phyloP scores from a whole-genome alignment of 2,329 filamentous ascomycete genomes.

The Aspergillus aculeatinus region DNA sequence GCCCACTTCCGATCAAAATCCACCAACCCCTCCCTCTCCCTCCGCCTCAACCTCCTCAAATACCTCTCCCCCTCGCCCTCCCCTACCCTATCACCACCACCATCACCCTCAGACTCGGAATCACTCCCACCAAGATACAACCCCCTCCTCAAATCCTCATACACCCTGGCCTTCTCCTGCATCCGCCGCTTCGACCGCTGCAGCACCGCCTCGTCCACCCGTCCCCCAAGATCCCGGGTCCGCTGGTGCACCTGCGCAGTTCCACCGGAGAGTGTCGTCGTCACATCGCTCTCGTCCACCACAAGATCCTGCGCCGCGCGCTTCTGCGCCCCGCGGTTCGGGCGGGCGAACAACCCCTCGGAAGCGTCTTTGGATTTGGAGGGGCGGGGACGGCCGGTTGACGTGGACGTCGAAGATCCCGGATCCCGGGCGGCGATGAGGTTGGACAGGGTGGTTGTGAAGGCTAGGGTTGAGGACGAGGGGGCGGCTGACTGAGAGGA shows the following conservation, averaged over 20 bases:
- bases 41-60: conserved; percentile 60
- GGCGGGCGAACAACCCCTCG: conserved; percentile 63
- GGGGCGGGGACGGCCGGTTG: conserved; percentile 44
- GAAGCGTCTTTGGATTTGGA: conserved; percentile 55
- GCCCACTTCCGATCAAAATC: conserved; percentile 98
- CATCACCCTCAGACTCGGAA: conserved; percentile 32
- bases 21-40: conserved; percentile 60
- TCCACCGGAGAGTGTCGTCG: conserved; percentile 46
- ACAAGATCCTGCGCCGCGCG: conserved; percentile 59
- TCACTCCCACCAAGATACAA: conserved; percentile 62
- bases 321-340: conserved; percentile 63
- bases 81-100: conserved; percentile 8
- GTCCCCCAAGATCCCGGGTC: conserved; percentile 57
- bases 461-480: conserved; percentile 73
- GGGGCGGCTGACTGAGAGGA: conserved; percentile 51
- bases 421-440: conserved; percentile 62
- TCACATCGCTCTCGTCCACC: conserved; percentile 48
- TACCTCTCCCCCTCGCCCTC: conserved; percentile 37
- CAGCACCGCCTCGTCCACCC: conserved; percentile 57
- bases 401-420: conserved; percentile 43
- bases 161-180: conserved; percentile 85
- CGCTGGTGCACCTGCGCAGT: conserved; percentile 59
- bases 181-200: conserved; percentile 74
- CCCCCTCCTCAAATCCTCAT: conserved; percentile 88
- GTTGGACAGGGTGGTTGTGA: conserved; percentile 82